These are phyloP conservation scores for Spathaspora sp. DNA, from an alignment of 805 yeast species.

Conservation along the genomic window DNA sequence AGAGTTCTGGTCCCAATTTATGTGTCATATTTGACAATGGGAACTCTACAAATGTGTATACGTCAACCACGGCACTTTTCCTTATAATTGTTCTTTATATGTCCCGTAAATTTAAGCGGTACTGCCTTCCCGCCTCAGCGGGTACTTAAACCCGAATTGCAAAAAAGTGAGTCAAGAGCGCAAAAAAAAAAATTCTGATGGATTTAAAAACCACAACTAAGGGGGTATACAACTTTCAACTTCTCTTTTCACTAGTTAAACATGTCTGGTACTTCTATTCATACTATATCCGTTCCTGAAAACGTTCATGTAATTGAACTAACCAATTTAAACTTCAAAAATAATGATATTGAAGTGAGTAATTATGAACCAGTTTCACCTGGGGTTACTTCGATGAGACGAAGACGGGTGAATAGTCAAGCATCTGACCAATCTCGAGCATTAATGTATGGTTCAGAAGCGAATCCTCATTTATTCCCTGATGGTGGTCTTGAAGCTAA, in stretches of 20 bases:
- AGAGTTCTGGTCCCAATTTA: too few relatives aligned
- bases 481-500: conserved; percentile 28
- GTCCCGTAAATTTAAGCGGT: too few relatives aligned
- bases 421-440: conserved; percentile 5
- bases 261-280: neutral
- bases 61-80: too few relatives aligned
- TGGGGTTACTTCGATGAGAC: neutral
- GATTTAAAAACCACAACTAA: too few relatives aligned
- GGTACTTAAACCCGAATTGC: neutral
- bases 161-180: neutral
- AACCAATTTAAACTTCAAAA: neutral
- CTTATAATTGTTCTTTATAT: too few relatives aligned
- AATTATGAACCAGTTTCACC: neutral
- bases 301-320: neutral
- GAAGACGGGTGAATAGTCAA: neutral
- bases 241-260: neutral
- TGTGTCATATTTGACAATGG: too few relatives aligned
- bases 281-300: neutral
- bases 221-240: neutral
- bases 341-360: neutral
- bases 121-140: too few relatives aligned
- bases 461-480: conserved; percentile 21
- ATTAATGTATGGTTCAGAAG: conserved; percentile 17
- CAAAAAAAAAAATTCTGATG: neutral
- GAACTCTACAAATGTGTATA: too few relatives aligned